Base-by-base conservation (phyloP, 2,329 filamentous ascomycete species). In the Aspergillus caelatus region DNA sequence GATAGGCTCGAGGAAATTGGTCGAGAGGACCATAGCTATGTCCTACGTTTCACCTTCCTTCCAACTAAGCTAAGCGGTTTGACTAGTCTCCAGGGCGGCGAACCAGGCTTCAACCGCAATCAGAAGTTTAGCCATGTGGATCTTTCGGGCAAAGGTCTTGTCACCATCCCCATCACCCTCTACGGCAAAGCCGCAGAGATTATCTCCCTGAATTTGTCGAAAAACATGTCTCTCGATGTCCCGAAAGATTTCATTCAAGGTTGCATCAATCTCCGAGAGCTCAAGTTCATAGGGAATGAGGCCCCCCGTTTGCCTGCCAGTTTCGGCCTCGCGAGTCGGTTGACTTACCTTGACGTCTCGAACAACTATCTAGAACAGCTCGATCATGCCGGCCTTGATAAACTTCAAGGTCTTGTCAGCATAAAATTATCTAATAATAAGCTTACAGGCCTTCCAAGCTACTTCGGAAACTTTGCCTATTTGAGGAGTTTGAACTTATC, bases 211-310 rank as follows among this genome's bases (percentile, higher is more conserved):
- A 98, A 99, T 73, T 83, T 99, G 11, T 98, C 95, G 1, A 88
- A 92, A 43, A 99, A 99, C 71, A 81, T 98, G 52, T 95, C 93
- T 0, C 84, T 99, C 32, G 93, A 97, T 71, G 89, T 99, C 16
- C 95, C 95, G 0, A 93, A 93, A 73, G 95, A 99, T 77, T 99
- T 99, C 75, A 94, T 99, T 61, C 93, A 96, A 75, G 91, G 92
- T 32, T 99, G 95, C 79, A 89, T 90, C 70, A 93, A 94, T 72
- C 82, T 99, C 23, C 89, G 94, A 57, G 95, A 99, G 76, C 95
- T 99, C 83, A 97, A 96, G 74, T 99, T 91, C 78, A 93, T 92
- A 70, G 94, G 93, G 74, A 98, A 98, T 72, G 95, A 99, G 77
- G 92, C 94, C 3, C 89, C 91, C 77, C 90, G 90, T 71, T 81